Evolutionary conservation across 805 yeast species (phyloP), one percentile per base, ranked within the genome.

Genomic region (Yarrowia sp.): DNA sequence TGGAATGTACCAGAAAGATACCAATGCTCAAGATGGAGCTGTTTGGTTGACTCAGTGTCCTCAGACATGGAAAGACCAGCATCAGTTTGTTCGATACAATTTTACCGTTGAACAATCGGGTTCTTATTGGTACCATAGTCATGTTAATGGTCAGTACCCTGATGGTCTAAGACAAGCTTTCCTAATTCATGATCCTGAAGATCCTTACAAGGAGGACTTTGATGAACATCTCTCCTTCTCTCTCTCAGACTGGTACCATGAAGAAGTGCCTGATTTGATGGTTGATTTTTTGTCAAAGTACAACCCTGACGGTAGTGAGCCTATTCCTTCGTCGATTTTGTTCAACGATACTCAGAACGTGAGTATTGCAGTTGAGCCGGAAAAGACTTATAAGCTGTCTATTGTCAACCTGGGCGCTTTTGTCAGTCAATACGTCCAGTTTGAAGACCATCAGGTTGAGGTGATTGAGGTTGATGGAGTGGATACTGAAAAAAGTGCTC

Each of bases 71-170:
- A 28, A 51, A 2, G 86, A 88, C 11, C 88, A 93, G 5, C 88
- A 88, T 65, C 83, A 84, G 68, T 82, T 89, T 14, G 79, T 84
- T 76, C 75, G 86, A 67, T 93, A 93, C 80, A 91, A 93, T 79
- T 93, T 93, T 76, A 87, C 96, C 33, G 89, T 92, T 67, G 73
- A 74, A 51, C 97, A 93, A 77, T 85, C 81, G 65, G 98, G 98
- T 72, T 83, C 96, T n/a, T 93, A 80, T 81, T 93, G 98, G 98
- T 93, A 92, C 81, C 98, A 93, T 77, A 89, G 97, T 35, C 98
- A 93, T 78, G 84, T 92, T 36, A 75, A 82, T 28, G 93, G 92
- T 71, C 96, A 92, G 76, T 91, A 90, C 71, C 91, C 92, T 76
- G 98, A 93, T 74, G 98, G 98, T 74, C 71, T 77, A 60, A 74